Conservation (phyloP, 805 yeast genomes). For the Myxozyma melibiosi region DNA sequence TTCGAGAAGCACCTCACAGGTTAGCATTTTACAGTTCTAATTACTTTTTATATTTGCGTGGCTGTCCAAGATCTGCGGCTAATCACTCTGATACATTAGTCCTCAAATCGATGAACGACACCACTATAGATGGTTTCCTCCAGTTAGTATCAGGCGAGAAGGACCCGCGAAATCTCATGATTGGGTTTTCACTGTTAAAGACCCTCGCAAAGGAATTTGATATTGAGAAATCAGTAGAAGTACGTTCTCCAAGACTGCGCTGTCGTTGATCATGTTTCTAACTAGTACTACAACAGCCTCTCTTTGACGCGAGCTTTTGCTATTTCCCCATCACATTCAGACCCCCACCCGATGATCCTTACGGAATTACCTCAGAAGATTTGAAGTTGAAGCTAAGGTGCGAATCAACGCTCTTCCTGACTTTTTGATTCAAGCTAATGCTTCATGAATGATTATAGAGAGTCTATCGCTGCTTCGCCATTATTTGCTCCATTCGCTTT, state of each 20-base stretch:
- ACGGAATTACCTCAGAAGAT: constrained; percentile 73
- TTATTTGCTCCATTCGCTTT: constrained; percentile 71
- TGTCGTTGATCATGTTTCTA: background rate
- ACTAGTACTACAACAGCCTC: constrained; percentile 43
- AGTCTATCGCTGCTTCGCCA: constrained; percentile 62
- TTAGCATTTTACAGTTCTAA: background rate
- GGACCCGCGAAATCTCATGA: constrained; percentile 84
- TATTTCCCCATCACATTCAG: constrained; percentile 95
- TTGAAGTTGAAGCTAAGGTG: constrained; percentile 57
- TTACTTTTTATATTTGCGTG: too few species aligned
- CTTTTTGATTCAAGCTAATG: background rate
- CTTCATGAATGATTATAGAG: constrained; percentile 44
- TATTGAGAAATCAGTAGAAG: constrained; percentile 41
- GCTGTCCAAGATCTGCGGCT: background rate
- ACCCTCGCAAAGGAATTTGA: constrained; percentile 49
- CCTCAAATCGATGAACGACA: constrained; percentile 42
- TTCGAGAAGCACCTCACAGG: constrained; percentile 13
- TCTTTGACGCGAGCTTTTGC: constrained; percentile 89
- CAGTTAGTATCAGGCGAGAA: constrained; percentile 84
- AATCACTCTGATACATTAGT: background rate
- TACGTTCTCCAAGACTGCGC: background rate
- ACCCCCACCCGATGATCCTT: constrained; percentile 82
- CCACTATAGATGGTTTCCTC: constrained; percentile 59
- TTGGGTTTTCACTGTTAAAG: constrained; percentile 63
- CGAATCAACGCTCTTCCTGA: background rate